Evolutionary conservation across 805 yeast genomes (phyloP).

Genomic region (Ogataea methylovora): DNA sequence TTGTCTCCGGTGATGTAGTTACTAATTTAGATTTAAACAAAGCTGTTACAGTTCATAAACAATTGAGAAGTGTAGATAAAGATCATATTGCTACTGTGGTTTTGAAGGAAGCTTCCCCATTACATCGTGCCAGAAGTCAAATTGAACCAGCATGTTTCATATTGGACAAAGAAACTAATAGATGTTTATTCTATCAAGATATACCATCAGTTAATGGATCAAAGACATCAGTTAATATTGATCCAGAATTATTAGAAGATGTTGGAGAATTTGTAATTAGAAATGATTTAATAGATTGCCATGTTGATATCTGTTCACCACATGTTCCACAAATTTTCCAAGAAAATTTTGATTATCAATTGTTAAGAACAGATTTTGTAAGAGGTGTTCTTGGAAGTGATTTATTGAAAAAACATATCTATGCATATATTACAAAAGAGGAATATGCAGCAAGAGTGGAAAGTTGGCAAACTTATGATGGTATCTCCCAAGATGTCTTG

Average conservation of each 20-base stretch:
- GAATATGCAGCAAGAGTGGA: slow-evolving; percentile 94
- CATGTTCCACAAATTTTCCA: slow-evolving; percentile 93
- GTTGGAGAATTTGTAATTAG: slow-evolving; percentile 73
- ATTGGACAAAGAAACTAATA: slow-evolving; percentile 61
- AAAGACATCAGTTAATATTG: slow-evolving; percentile 51
- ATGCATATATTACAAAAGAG: slow-evolving; percentile 73
- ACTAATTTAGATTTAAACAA: slow-evolving; percentile 78
- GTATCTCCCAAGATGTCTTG: slow-evolving; percentile 81
- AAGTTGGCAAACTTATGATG: slow-evolving; percentile 88
- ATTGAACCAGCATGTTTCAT: slow-evolving; percentile 81
- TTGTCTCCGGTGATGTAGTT: slow-evolving; percentile 93
- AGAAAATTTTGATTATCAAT: slow-evolving; percentile 93
- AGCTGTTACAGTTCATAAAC: slow-evolving; percentile 66
- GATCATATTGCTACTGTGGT: slow-evolving; percentile 96
- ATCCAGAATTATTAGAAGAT: slow-evolving; percentile 74
- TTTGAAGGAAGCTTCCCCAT: slow-evolving; percentile 72
- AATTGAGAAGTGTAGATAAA: slow-evolving; percentile 65
- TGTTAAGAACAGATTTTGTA: slow-evolving; percentile 78
- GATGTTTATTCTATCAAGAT: slow-evolving; percentile 80
- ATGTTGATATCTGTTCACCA: slow-evolving; percentile 90
- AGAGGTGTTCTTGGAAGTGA: slow-evolving; percentile 88
- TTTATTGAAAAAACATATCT: slow-evolving; percentile 81
- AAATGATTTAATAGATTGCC: slow-evolving; percentile 94
- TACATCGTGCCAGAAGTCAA: slow-evolving; percentile 77
- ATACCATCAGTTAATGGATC: slow-evolving; percentile 49